Evolutionary conservation across 1,139 yeast species (phyloP).

Genomic region (Martiniozyma asiatica): DNA sequence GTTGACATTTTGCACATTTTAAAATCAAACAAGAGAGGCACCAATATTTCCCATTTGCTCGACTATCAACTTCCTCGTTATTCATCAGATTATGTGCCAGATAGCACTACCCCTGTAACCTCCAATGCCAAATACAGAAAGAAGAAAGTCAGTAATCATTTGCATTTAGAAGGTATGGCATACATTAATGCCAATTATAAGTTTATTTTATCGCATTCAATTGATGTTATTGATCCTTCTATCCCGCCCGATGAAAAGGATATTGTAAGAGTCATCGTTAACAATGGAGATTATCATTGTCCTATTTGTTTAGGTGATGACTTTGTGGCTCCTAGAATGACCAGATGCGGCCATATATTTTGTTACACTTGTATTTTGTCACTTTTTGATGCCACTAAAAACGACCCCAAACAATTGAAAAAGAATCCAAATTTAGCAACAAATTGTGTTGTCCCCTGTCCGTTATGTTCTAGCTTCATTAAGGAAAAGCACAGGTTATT

Average conservation of each 20-base stretch:
- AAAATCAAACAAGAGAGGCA: constrained; percentile 2
- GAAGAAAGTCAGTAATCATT: neutral
- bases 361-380: constrained; percentile 75
- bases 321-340: constrained; percentile 89
- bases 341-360: constrained; percentile 85
- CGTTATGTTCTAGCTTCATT: constrained; percentile 66
- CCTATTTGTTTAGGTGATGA: constrained; percentile 85
- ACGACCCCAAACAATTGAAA: constrained; percentile 7
- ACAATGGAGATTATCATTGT: constrained; percentile 62
- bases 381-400: constrained; percentile 40
- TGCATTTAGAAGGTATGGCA: constrained; percentile 47
- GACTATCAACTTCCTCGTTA: neutral
- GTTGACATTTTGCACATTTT: constrained; percentile 1
- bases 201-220: constrained; percentile 58
- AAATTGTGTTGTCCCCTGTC: constrained; percentile 36
- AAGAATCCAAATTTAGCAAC: constrained; percentile 8
- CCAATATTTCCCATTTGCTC: constrained; percentile 4
- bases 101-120: neutral
- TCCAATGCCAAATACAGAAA: neutral
- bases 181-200: constrained; percentile 80
- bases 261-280: constrained; percentile 61
- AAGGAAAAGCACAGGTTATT: constrained; percentile 41
- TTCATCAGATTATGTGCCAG: neutral
- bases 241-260: constrained; percentile 49
- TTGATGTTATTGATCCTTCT: constrained; percentile 63